Evolutionary conservation across 2,329 filamentous ascomycete genomes (phyloP), one percentile per base, ranked within the genome.

Genomic region (Sporothrix luriei): DNA sequence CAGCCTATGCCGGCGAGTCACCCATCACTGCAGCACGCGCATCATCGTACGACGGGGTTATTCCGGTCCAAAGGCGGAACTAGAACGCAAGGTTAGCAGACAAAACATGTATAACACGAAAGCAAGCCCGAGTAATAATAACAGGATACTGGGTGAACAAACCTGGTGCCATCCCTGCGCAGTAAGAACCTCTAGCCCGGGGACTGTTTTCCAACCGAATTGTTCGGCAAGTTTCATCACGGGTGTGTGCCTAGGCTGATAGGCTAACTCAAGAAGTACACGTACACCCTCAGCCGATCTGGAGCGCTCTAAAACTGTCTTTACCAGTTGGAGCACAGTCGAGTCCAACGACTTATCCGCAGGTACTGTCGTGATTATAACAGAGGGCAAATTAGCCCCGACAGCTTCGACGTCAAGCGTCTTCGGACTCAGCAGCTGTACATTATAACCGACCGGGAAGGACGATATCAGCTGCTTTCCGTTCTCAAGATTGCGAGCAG

Each of bases 261-360:
- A 99, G 1, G 95, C 94, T 94, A 99, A 97, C 79, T 99, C 95
- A 3, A 98, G 81, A 71, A 98, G 80, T 14, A 95, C 86, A 24
- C 86, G 85, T 33, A 79, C 80, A 76, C 77, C 75, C 68, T 75
- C 71, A 75, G 78, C 14, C 11, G 68, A 40, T 40, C 49, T 59
- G 73, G 74, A 77, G 29, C 78, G 79, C 70, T 82, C 80, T n/a
- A 88, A 77, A 46, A 88, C 75, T 19, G 83, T 79, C 5, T 81
- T 79, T 11, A 97, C 80, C 1, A 91, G 83, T 74, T 89, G 87
- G 26, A 86, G 84, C 79, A 97, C 89, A 13, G 80, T 81, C 0
- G 85, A 75, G 73, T 97, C 94, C 72, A 98, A 91, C 0, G 94
- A 91, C 72, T 86, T 86, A 79, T 97, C 92, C 0, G 92, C 95